Base-by-base conservation (phyloP, 768 basidiomycete species). In the Clavaria fumosa region DNA sequence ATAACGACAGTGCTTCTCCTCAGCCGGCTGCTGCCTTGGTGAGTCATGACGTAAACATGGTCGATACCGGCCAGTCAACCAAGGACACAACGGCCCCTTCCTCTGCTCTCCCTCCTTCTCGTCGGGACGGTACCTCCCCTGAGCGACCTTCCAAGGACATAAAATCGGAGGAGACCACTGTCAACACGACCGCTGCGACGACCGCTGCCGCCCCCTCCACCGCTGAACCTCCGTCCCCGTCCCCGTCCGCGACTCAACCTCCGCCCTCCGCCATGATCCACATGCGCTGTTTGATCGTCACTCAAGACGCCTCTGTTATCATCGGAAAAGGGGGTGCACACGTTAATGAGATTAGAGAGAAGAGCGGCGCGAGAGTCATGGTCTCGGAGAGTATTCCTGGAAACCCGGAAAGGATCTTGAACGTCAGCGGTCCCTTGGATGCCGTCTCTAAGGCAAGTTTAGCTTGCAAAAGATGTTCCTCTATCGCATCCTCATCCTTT, bases 381-480 rank as follows among this genome's bases (percentile, higher is more conserved):
- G 89, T 99, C 33, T 97, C 90, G 14, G 95, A 99, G 63, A 89
- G 89, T 53, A 96, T 97, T 43, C 89, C 95, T 3, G 93, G 93
- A 6, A 97, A 97, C 54, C 95, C 95, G n/a, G 95, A 99, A 61
- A 78, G 95, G 32, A 96, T 99, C 47, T 65, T 99, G 49, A 91
- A 91, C 53, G 91, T 99, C 44, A 88, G 81, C 47, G 95, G 95
- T 2, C 81, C 90, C 15, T 70, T 99, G 35, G 95, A 99, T 51
- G 91, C 95, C n/a, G 95, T 97, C 14, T 89, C 85, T 41, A 99
- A 99, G 78, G 93, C 83, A 41, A 42, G 72, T 54, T 28, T 9
- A 31, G 17, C 27, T 9, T 30, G 14, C 31, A 35, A 23, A 20
- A 28, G 7, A 35, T 10, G 27, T 43, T 38, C 31, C n/a, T 38